Conservation (phyloP, 129 eudicot genomes). For the Centrapalus pauciflorus region DNA sequence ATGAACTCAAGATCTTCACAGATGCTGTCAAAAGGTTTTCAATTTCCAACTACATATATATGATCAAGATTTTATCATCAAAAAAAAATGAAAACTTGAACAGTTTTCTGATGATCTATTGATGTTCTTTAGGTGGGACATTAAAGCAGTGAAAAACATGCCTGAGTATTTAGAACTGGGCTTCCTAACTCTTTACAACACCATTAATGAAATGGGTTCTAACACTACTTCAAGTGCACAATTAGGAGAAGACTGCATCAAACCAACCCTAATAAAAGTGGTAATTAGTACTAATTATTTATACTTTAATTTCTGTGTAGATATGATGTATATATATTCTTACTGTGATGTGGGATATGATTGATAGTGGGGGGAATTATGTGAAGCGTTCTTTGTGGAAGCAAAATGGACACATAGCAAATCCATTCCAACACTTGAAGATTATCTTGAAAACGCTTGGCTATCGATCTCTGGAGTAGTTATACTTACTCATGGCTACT, state of each 20-base stretch:
- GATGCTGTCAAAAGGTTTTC: constrained; percentile 18
- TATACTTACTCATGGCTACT: constrained; percentile 27
- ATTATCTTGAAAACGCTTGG: constrained; percentile 30
- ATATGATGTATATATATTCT: too few relatives aligned
- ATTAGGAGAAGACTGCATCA: constrained; percentile 19
- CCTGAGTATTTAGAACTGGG: constrained; percentile 33
- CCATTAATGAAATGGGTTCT: constrained; percentile 35
- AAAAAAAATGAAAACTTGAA: too few relatives aligned
- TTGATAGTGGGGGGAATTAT: constrained; percentile 26
- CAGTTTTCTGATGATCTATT: neutral
- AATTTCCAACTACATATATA: neutral
- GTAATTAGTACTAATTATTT: constrained; percentile 1
- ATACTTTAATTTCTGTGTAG: too few relatives aligned
- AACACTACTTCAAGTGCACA: constrained; percentile 17
- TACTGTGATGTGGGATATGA: neutral
- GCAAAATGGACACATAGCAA: constrained; percentile 30
- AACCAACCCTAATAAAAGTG: constrained; percentile 15
- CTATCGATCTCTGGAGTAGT: constrained; percentile 23
- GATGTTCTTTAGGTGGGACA: constrained; percentile 41
- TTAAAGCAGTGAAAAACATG: constrained; percentile 22
- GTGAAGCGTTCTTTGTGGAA: constrained; percentile 34
- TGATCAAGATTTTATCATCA: too few relatives aligned
- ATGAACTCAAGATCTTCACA: constrained; percentile 42
- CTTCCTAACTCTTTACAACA: constrained; percentile 30
- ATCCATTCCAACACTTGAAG: constrained; percentile 20